A percentile compares a stretch with the other conserved stretches of the same genome.
Evolutionary conservation across 2,329 filamentous ascomycete genomes (phyloP).

Genomic region (Alternaria brassicae): DNA sequence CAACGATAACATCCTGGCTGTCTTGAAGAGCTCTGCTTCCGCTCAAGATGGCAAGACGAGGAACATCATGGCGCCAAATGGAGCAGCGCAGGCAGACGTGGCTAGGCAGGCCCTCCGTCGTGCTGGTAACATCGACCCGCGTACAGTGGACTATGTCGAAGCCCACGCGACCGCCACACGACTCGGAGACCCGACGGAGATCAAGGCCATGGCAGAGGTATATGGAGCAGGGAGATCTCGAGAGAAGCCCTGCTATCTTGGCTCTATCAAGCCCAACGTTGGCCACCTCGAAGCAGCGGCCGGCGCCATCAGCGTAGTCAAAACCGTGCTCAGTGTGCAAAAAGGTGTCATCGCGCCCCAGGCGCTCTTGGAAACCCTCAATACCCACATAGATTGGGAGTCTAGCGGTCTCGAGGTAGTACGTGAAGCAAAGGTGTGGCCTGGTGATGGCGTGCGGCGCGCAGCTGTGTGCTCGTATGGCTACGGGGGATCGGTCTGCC

Average conservation of each 20-base stretch:
- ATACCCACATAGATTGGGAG: conserved; percentile 17
- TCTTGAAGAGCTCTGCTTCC: conserved; percentile 29
- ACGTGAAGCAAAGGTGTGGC: neutral
- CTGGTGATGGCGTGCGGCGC: neutral
- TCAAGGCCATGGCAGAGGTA: conserved; percentile 7
- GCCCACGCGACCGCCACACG: conserved; percentile 17
- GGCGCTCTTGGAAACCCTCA: conserved; percentile 27
- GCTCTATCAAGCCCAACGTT: conserved; percentile 31
- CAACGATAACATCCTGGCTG: conserved; percentile 30
- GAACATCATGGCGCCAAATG: conserved; percentile 28
- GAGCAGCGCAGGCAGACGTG: conserved; percentile 54
- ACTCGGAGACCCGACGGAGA: conserved; percentile 17
- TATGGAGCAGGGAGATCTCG: conserved; percentile 1
- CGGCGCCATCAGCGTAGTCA: conserved; percentile 28
- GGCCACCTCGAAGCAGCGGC: conserved; percentile 30
- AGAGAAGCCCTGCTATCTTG: conserved; percentile 10
- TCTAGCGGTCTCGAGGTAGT: neutral
- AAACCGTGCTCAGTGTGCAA: conserved; percentile 43
- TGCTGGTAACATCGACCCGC: neutral
- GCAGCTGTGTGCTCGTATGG: conserved; percentile 25
- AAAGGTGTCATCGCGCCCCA: conserved; percentile 39
- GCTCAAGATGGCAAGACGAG: conserved; percentile 16
- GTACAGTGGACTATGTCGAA: conserved; percentile 23
- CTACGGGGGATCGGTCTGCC: conserved; percentile 20
- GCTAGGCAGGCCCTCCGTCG: conserved; percentile 9